Conservation (phyloP, 352 stramenopile species). For the Phytopythium litorale region DNA sequence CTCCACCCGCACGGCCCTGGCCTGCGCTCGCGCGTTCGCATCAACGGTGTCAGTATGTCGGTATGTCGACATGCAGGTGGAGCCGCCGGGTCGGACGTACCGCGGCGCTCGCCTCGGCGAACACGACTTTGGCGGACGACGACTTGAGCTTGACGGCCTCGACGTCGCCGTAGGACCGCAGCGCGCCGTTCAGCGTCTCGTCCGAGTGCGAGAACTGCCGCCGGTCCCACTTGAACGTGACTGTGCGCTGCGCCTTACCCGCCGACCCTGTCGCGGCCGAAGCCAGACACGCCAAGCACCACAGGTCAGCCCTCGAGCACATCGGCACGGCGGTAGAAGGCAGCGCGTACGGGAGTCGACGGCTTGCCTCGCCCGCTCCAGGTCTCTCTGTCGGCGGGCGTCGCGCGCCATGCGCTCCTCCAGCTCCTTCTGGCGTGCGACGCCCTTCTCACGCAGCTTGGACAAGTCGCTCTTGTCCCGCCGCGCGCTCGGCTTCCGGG, state of each 20-base stretch:
- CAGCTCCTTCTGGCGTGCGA: conserved; percentile 53
- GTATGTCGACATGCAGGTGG: not conserved
- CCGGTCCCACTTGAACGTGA: conserved; percentile 79
- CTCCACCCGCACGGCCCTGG: conserved; percentile 60
- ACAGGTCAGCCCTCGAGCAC: not conserved
- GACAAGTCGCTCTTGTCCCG: conserved; percentile 44
- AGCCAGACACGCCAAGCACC: not conserved
- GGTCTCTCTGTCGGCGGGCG: conserved; percentile 30
- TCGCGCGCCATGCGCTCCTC: conserved; percentile 44
- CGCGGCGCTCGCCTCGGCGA: conserved; percentile 38
- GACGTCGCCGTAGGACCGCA: conserved; percentile 65
- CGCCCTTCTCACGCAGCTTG: conserved; percentile 46
- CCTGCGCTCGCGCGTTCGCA: conserved; percentile 14
- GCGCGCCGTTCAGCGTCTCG: conserved; percentile 52
- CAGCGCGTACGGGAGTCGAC: conserved; percentile 9
- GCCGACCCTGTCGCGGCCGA: conserved; percentile 6
- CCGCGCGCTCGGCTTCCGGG: conserved; percentile 23
- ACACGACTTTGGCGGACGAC: conserved; percentile 64
- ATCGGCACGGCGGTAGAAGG: not conserved
- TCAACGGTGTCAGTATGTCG: not conserved
- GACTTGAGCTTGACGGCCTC: conserved; percentile 67
- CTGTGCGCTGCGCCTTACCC: conserved; percentile 61
- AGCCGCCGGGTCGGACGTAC: conserved; percentile 11
- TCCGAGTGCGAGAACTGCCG: conserved; percentile 68
- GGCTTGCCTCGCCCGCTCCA: conserved; percentile 20